phyloP scores from a whole-genome alignment of 805 yeast species.

The Zygotorulaspora florentina region DNA sequence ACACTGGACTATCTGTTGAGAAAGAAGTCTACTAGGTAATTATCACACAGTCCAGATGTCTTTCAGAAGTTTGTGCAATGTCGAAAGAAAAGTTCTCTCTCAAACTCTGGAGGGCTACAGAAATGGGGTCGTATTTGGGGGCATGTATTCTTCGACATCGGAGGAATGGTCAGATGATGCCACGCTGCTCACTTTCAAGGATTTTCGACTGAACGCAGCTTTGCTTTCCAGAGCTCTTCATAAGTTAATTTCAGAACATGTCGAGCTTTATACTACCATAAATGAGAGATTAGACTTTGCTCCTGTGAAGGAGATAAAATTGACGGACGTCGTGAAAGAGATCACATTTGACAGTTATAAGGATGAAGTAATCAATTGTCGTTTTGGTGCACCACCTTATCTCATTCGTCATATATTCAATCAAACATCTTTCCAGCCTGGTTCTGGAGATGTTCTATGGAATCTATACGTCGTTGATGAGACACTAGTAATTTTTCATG shows the following conservation, averaged over 20 bases:
- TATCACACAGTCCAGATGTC: conserved; percentile 11
- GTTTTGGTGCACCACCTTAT: conserved; percentile 29
- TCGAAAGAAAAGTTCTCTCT: conserved; percentile 24
- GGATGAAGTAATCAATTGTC: conserved; percentile 28
- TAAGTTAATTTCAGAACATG: conserved; percentile 21
- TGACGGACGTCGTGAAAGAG: conserved; percentile 24
- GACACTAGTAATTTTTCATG: conserved; percentile 28
- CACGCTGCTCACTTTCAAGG: conserved; percentile 21
- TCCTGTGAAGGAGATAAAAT: conserved; percentile 17
- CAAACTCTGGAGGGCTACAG: conserved; percentile 23
- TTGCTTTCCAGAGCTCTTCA: conserved; percentile 21
- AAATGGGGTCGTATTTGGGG: conserved; percentile 29
- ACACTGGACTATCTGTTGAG: background rate
- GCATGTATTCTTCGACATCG: conserved; percentile 16
- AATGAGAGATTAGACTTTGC: conserved; percentile 24
- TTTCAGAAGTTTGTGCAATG: conserved; percentile 25
- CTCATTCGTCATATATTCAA: conserved; percentile 28
- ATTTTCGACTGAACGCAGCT: conserved; percentile 16
- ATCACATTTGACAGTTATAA: conserved; percentile 23
- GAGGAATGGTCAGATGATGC: conserved; percentile 26
- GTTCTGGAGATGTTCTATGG: conserved; percentile 27
- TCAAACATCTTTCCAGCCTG: conserved; percentile 21
- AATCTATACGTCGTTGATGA: conserved; percentile 26
- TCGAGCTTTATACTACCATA: conserved; percentile 25
- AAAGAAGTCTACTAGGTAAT: background rate